These are phyloP conservation scores for Metschnikowia sp. DNA, from an alignment of 805 yeast species.

Conservation along the genomic window DNA sequence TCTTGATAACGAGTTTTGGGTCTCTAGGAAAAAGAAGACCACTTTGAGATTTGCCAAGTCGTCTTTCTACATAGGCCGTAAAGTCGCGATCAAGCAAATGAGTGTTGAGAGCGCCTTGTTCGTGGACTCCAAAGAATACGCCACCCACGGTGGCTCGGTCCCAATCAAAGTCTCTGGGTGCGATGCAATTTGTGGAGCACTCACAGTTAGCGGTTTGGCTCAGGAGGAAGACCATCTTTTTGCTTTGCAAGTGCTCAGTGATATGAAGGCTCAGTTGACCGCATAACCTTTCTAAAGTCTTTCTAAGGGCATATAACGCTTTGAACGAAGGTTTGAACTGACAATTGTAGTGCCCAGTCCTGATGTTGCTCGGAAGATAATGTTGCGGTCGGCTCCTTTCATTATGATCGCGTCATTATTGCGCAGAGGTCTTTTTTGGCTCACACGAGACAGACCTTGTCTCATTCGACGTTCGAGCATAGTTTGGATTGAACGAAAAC, in stretches of 20 bases:
- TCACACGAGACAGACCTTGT: too few species aligned
- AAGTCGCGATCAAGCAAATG: constrained; percentile 28
- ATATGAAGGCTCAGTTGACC: constrained; percentile 4
- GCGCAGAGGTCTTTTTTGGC: too few species aligned
- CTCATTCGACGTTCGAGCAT: too few species aligned
- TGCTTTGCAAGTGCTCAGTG: constrained; percentile 34
- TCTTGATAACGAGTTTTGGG: constrained; percentile 55
- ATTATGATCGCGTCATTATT: too few species aligned
- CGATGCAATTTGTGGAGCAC: constrained; percentile 42
- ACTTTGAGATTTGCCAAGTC: constrained; percentile 48
- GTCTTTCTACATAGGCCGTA: constrained; percentile 46
- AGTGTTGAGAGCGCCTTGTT: constrained; percentile 37
- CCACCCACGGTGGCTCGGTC: constrained; percentile 56
- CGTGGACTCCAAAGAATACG: constrained; percentile 42
- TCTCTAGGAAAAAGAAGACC: constrained; percentile 46
- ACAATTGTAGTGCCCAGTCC: too few species aligned
- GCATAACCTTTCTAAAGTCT: too few species aligned
- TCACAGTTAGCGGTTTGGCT: constrained; percentile 55
- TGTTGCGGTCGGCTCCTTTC: too few species aligned
- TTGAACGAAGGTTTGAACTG: too few species aligned
- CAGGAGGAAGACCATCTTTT: constrained; percentile 54
- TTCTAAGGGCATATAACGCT: too few species aligned
- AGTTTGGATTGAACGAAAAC: too few species aligned
- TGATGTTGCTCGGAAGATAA: too few species aligned
- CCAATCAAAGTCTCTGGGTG: constrained; percentile 42